Evolutionary conservation across 2,329 filamentous ascomycete species (phyloP).

Genomic region (Ambrosiella cleistominuta): DNA sequence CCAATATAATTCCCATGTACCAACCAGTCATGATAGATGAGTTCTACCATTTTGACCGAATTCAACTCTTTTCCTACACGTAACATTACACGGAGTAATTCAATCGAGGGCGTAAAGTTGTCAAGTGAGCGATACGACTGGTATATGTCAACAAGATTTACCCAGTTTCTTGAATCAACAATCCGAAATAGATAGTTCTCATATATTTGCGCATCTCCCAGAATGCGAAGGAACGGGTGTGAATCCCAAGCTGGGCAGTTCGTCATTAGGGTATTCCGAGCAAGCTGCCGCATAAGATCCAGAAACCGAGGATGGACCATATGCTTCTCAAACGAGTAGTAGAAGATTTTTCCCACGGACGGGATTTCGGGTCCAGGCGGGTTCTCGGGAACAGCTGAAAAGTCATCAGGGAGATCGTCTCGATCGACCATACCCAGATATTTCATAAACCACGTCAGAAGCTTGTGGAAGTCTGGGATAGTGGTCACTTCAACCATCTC

Average conservation of each 20-base stretch:
- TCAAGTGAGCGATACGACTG: neutral
- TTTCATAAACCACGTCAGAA: conserved; percentile 3
- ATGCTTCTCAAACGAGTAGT: conserved; percentile 6
- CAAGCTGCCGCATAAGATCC: conserved; percentile 6
- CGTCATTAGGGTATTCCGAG: neutral
- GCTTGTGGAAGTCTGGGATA: conserved; percentile 8
- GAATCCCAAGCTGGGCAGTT: conserved; percentile 7
- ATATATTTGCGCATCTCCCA: neutral
- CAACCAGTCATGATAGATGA: conserved; percentile 6
- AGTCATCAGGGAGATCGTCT: neutral
- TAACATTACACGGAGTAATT: conserved; percentile 1
- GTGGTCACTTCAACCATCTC: conserved; percentile 5
- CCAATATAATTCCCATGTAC: conserved; percentile 1
- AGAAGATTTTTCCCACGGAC: conserved; percentile 8
- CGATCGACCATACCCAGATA: conserved; percentile 6
- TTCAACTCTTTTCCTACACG: neutral
- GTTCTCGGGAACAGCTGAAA: conserved; percentile 1
- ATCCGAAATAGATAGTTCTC: conserved; percentile 3
- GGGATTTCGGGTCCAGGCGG: neutral
- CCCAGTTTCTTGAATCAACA: neutral
- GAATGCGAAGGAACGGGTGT: conserved; percentile 1
- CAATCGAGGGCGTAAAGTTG: neutral
- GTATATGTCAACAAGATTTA: neutral
- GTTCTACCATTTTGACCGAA: neutral
- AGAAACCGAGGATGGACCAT: conserved; percentile 7